Base-by-base conservation (phyloP, 768 basidiomycete species). In the Podaxis mareebaensis region DNA sequence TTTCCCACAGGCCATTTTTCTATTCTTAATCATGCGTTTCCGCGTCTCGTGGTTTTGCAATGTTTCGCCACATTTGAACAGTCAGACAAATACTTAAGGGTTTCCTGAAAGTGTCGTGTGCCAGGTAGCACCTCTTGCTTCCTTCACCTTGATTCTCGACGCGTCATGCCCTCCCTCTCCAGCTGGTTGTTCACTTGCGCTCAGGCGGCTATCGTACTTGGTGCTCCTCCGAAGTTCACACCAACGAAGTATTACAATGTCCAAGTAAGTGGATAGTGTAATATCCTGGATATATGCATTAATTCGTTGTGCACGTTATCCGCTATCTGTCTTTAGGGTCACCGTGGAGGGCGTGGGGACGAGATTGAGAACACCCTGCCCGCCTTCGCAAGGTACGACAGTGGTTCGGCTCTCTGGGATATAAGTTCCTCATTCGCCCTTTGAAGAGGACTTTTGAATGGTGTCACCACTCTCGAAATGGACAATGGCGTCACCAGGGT, bases 401-500 rank as follows among this genome's bases (percentile, higher is more conserved):
- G 36, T 61, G n/a, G 53, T n/a, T 30, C 40, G 20, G 40, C 17
- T 38, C 40, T 53, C 24, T 3, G 4, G 44, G 38, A 53, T 51
- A 55, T 57, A 20, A 51, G 13, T 48, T 46, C 59, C 36, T 26
- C 63, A 24, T 64, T 55, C 40, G 53, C 64, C 59, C 36, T 63
- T 48, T 64, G 38, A 65, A 91, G 90, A 87, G 91, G 84, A 22
- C 78, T 93, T 62, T 82, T 93, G 54, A 84, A 89, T 66, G 92
- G 90, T 26, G 86, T 87, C 26, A 89, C 88, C 1, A 91, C 90
- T 0, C 79, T 94, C 12, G 91, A 93, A 74, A 73, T 93, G 65
- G 92, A 93, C 71, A 90, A 91, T 70, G 90, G 89, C 1, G 81
- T 92, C 62, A 91, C 91, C 7, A 85, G 83, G 78, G 90, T 86